Percentiles rank a stretch among this genome's conserved stretches.
Evolutionary conservation across 345 rosid species (phyloP).

Genomic region (Clausena lansium): DNA sequence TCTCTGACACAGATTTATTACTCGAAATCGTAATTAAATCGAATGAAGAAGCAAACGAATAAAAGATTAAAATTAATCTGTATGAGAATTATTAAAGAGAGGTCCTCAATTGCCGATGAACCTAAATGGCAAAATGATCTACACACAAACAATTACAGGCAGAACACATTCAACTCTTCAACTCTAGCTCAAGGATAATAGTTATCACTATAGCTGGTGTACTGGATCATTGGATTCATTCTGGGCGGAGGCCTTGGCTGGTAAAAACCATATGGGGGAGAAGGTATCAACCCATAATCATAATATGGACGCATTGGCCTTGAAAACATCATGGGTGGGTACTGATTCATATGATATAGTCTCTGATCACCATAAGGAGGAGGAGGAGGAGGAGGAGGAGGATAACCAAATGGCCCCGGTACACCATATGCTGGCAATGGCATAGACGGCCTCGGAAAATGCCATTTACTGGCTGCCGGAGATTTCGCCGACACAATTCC

Average conservation of each 20-base stretch:
- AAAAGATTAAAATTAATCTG: neutral
- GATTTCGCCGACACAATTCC: neutral
- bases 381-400: neutral
- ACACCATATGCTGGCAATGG: neutral
- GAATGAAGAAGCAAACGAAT: neutral
- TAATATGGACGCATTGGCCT: neutral
- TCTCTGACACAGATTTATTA: no score
- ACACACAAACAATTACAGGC: neutral
- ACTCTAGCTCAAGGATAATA: neutral
- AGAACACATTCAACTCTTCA: neutral
- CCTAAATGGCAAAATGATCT: neutral
- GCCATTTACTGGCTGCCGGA: neutral
- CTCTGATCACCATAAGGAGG: neutral
- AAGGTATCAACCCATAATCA: neutral
- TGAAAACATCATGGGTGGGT: neutral
- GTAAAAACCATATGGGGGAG: neutral
- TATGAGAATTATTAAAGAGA: no score
- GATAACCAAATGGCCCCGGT: neutral
- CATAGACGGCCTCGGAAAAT: neutral
- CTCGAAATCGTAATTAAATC: neutral
- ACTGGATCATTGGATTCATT: constrained; percentile 15
- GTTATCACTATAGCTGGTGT: neutral
- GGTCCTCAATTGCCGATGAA: neutral
- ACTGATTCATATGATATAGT: neutral
- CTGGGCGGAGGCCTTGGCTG: constrained; percentile 1